These are phyloP conservation scores for Luvunga scandens DNA, from an alignment of 345 rosid species.

Conservation along the genomic window DNA sequence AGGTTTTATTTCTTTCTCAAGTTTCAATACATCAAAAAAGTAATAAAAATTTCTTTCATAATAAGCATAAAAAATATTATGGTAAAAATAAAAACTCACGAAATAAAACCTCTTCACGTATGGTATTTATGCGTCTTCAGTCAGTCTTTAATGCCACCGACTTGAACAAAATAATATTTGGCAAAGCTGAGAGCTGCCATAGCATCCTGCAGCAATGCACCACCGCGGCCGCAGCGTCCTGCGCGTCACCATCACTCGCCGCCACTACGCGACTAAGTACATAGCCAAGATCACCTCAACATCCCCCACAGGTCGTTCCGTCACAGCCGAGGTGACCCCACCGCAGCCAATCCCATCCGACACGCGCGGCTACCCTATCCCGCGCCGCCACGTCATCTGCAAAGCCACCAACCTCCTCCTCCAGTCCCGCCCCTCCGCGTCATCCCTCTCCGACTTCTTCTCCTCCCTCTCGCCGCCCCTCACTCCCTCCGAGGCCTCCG, in stretches of 20 bases:
- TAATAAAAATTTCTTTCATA: not conserved
- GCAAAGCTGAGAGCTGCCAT: not conserved
- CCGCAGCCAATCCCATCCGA: slow-evolving; percentile 56
- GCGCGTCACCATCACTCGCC: slow-evolving; percentile 10
- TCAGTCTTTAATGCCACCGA: not conserved
- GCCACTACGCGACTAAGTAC: slow-evolving; percentile 68
- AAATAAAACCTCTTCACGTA: not conserved
- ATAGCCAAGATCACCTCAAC: slow-evolving; percentile 74
- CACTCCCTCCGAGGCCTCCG: slow-evolving; percentile 74
- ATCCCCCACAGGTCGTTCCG: slow-evolving; percentile 67
- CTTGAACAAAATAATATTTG: too few species aligned
- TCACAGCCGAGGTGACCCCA: slow-evolving; percentile 69
- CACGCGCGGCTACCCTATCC: slow-evolving; percentile 71
- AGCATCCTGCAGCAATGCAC: not conserved
- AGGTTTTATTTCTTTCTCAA: too few species aligned
- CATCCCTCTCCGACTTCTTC: slow-evolving; percentile 51
- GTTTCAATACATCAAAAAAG: too few species aligned
- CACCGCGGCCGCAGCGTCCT: slow-evolving; percentile 3
- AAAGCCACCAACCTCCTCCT: slow-evolving; percentile 60
- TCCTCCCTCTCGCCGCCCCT: slow-evolving; percentile 57
- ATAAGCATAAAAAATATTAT: not conserved
- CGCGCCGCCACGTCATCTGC: slow-evolving; percentile 78
- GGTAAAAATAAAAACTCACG: not conserved
- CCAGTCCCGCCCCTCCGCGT: slow-evolving; percentile 14
- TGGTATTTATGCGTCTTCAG: not conserved